phyloP scores from a whole-genome alignment of 1,139 yeast species.

The Sugiyamaella xylanicola region DNA sequence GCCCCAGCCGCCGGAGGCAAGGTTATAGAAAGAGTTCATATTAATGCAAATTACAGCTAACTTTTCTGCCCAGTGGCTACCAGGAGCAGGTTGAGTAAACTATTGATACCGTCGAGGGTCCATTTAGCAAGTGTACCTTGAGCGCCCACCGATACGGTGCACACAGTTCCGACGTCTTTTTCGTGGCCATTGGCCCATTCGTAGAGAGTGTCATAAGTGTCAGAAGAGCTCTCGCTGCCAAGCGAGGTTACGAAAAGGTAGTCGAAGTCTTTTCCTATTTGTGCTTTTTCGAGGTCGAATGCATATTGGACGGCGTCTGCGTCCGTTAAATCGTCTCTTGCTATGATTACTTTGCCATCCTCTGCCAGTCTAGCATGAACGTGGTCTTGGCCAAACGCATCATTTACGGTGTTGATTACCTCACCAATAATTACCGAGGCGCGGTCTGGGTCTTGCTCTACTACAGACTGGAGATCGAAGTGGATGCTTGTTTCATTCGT shows the following conservation, averaged over 20 bases:
- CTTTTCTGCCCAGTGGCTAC: conserved; percentile 21
- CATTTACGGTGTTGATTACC: conserved; percentile 81
- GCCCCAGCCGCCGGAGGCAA: too few relatives aligned
- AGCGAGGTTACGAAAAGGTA: conserved; percentile 57
- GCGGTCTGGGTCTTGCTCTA: conserved; percentile 68
- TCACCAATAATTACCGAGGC: conserved; percentile 76
- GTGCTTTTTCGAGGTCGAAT: conserved; percentile 20
- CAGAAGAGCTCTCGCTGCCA: conserved; percentile 58
- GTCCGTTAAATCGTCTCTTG: conserved; percentile 30
- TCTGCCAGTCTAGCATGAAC: conserved; percentile 79
- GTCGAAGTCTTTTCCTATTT: conserved; percentile 19
- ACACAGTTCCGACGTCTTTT: conserved; percentile 40
- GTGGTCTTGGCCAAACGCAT: conserved; percentile 61
- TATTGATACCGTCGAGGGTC: conserved; percentile 76
- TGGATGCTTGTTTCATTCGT: conserved; percentile 74
- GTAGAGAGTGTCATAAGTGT: conserved; percentile 57
- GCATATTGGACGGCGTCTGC: conserved; percentile 35
- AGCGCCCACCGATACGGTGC: conserved; percentile 67
- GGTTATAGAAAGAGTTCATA: background rate
- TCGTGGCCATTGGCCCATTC: conserved; percentile 52
- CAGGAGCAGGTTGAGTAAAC: conserved; percentile 51
- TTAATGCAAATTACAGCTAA: background rate
- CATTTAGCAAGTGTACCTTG: conserved; percentile 64
- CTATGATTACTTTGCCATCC: conserved; percentile 43
- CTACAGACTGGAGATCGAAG: conserved; percentile 49